Percentiles rank a stretch among this genome's conserved stretches.
These are phyloP conservation scores for Phellinidium pouzarii DNA, from an alignment of 1,284 basidiomycete species.

Conservation along the genomic window DNA sequence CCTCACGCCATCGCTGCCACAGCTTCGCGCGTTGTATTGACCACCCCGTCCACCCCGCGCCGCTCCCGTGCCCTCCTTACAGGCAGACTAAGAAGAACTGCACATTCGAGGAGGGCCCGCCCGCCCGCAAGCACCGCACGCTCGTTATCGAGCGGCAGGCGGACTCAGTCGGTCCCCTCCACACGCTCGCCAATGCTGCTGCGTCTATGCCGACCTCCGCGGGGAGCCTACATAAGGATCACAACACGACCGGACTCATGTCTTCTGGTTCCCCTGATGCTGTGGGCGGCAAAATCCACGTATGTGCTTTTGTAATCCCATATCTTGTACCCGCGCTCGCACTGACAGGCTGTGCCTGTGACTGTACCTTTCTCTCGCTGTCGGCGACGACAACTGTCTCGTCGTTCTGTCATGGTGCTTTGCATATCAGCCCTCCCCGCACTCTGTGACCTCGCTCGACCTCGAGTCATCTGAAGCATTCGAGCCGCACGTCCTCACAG, in stretches of 20 bases:
- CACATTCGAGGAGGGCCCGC: slow-evolving; percentile 24
- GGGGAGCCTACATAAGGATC: background rate
- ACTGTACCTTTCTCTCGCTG: background rate
- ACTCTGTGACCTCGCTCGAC: slow-evolving; percentile 20
- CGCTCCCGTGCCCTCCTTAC: background rate
- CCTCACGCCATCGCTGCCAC: background rate
- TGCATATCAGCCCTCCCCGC: slow-evolving; percentile 2
- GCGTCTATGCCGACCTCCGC: slow-evolving; percentile 16
- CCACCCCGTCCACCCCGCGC: background rate
- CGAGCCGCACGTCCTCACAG: slow-evolving; percentile 23
- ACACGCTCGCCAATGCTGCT: slow-evolving; percentile 21
- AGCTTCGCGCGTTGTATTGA: background rate
- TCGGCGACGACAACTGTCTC: background rate
- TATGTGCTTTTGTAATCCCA: background rate
- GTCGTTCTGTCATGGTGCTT: background rate
- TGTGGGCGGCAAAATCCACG: slow-evolving; percentile 3
- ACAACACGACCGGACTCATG: slow-evolving; percentile 4
- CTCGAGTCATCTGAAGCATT: slow-evolving; percentile 20
- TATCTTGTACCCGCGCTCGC: background rate
- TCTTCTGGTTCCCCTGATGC: slow-evolving; percentile 9
- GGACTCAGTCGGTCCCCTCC: slow-evolving; percentile 16
- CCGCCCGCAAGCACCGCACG: slow-evolving; percentile 22
- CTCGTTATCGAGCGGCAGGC: background rate
- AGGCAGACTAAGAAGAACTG: slow-evolving; percentile 25
- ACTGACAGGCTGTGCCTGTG: background rate